phyloP scores from a whole-genome alignment of 345 rosid genomes.

The Citrus glauca region DNA sequence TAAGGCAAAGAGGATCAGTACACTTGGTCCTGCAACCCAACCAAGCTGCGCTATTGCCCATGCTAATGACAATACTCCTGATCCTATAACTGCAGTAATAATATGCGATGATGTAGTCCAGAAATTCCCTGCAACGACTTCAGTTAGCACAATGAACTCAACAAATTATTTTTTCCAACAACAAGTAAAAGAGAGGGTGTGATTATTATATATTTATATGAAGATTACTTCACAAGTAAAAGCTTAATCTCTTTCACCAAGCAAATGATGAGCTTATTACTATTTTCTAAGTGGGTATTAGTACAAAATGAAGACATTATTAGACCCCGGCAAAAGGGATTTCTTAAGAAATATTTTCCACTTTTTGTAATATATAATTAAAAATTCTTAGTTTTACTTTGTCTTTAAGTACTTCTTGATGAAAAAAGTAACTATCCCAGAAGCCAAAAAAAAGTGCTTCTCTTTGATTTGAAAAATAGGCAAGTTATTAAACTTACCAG shows the following conservation, averaged over 20 bases:
- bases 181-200: not conserved
- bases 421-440: not conserved
- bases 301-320: not conserved
- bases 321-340: not conserved
- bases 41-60: conserved; percentile 55
- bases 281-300: too few species aligned
- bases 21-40: conserved; percentile 46
- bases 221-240: not conserved
- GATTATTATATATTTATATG: not conserved
- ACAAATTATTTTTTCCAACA: not conserved
- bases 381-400: not conserved
- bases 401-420: not conserved
- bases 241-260: not conserved
- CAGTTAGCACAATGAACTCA: not conserved
- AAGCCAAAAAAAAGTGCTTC: not conserved
- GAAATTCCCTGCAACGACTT: conserved; percentile 35
- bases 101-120: conserved; percentile 51
- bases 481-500: conserved; percentile 26
- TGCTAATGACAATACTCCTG: conserved; percentile 49
- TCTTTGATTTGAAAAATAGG: not conserved
- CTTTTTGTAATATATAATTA: not conserved
- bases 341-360: not conserved
- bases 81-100: conserved; percentile 51
- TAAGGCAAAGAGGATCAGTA: conserved; percentile 39
- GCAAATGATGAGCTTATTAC: not conserved